phyloP scores from a whole-genome alignment of 164 flowering plant species.

The Aristolochia californica region DNA sequence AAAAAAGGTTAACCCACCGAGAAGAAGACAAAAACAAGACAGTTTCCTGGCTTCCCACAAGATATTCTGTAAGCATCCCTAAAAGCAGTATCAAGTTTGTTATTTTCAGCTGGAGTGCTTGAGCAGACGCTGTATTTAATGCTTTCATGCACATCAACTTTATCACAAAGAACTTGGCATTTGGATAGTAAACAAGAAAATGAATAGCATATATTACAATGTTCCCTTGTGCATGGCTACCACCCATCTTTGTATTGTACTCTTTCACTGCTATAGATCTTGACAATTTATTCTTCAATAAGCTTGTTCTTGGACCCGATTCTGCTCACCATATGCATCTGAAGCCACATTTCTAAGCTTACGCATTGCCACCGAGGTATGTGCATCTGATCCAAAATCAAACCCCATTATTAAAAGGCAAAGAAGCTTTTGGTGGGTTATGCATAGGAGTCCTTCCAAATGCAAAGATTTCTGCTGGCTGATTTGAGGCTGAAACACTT shows the following conservation, averaged over 20 bases:
- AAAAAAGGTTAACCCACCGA: constrained; percentile 44
- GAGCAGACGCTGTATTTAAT: constrained; percentile 90
- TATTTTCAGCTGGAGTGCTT: constrained; percentile 90
- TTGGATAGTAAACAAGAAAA: constrained; percentile 36
- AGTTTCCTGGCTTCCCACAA: constrained; percentile 36
- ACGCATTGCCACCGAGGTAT: constrained; percentile 21
- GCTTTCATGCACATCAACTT: constrained; percentile 93
- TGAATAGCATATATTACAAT: constrained; percentile 44
- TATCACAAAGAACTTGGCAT: constrained; percentile 79
- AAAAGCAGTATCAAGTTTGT: constrained; percentile 62
- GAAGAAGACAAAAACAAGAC: constrained; percentile 81
- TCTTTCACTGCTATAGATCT: constrained; percentile 34
- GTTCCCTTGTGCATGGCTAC: constrained; percentile 38
- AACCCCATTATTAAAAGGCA: constrained; percentile 23
- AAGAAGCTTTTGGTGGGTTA: constrained; percentile 26
- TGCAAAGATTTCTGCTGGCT: constrained; percentile 19
- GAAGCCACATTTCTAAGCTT: constrained; percentile 31
- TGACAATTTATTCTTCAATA: constrained; percentile 33
- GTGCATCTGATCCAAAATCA: constrained; percentile 27
- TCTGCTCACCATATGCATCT: constrained; percentile 50
- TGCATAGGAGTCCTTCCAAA: constrained; percentile 26
- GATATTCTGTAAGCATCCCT: constrained; percentile 55
- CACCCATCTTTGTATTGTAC: constrained; percentile 40
- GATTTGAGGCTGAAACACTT: constrained; percentile 26
- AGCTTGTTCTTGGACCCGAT: constrained; percentile 54